Conservation (phyloP, 2,329 filamentous ascomycete species). For the Aureobasidium sp. region DNA sequence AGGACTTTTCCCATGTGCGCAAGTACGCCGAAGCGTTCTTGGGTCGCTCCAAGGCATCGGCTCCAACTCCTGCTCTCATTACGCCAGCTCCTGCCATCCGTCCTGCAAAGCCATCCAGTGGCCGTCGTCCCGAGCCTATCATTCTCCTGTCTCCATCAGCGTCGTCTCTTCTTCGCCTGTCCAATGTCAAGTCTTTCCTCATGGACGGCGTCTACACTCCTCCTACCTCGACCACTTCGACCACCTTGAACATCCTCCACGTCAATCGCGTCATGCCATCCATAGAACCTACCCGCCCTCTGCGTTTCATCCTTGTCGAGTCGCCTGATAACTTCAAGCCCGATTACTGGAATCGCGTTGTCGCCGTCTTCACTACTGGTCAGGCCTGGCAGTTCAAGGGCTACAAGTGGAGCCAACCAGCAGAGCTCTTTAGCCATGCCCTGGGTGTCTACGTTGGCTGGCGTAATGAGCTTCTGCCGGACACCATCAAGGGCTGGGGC, state of each 20-base stretch:
- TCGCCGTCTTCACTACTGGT: slow-evolving; percentile 94
- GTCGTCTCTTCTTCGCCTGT: slow-evolving; percentile 87
- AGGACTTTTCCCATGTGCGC: slow-evolving; percentile 93
- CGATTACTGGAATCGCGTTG: slow-evolving; percentile 92
- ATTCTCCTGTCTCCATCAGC: slow-evolving; percentile 95
- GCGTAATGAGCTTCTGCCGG: slow-evolving; percentile 73
- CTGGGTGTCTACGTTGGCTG: slow-evolving; percentile 86
- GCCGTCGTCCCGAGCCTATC: slow-evolving; percentile 66
- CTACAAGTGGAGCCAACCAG: slow-evolving; percentile 89
- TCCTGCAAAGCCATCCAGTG: slow-evolving; percentile 21
- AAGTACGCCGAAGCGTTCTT: slow-evolving; percentile 78
- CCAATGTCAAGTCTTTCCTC: slow-evolving; percentile 92
- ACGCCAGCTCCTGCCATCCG: slow-evolving; percentile 26
- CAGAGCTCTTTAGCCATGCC: slow-evolving; percentile 83
- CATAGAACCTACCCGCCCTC: slow-evolving; percentile 62
- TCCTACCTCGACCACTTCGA: slow-evolving; percentile 53
- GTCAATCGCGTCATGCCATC: slow-evolving; percentile 69
- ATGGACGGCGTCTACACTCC: slow-evolving; percentile 75
- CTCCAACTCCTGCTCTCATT: slow-evolving; percentile 26
- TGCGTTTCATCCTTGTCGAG: slow-evolving; percentile 94
- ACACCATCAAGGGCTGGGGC: slow-evolving; percentile 76
- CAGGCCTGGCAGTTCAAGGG: slow-evolving; percentile 98
- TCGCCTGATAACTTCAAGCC: slow-evolving; percentile 92
- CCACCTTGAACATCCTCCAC: slow-evolving; percentile 69
- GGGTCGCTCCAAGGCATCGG: slow-evolving; percentile 39